These are phyloP conservation scores for Hymenoscyphus albidus DNA, from an alignment of 2,329 filamentous ascomycete species.

Conservation along the genomic window DNA sequence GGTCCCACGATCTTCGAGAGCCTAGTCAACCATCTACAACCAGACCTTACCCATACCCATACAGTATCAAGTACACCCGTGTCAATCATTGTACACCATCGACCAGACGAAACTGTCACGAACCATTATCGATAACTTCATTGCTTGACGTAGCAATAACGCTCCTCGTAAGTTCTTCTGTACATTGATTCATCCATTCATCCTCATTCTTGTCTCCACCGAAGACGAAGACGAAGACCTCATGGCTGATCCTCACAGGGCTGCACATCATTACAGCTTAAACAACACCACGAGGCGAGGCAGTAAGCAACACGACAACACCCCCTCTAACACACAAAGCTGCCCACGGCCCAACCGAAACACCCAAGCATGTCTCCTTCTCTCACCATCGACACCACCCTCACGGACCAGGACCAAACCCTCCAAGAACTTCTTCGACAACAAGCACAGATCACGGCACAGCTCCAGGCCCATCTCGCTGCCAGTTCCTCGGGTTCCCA, in stretches of 20 bases:
- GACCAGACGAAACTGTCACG: conserved; percentile 13
- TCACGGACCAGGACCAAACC: conserved; percentile 16
- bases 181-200: background rate
- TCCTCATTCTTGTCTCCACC: conserved; percentile 12
- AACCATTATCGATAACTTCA: conserved; percentile 17
- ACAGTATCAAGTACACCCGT: background rate
- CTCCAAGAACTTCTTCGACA: conserved; percentile 26
- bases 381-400: conserved; percentile 23
- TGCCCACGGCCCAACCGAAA: conserved; percentile 10
- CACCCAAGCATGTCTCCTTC: conserved; percentile 23
- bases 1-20: conserved; percentile 20
- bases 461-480: conserved; percentile 27
- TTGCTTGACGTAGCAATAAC: background rate
- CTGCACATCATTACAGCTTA: conserved; percentile 20
- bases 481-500: conserved; percentile 13
- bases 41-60: too few relatives aligned
- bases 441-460: conserved; percentile 28
- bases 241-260: conserved; percentile 24
- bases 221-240: background rate
- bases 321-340: conserved; percentile 8
- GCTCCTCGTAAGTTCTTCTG: background rate
- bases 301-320: conserved; percentile 14
- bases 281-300: conserved; percentile 8
- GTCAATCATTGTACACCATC: conserved; percentile 1
- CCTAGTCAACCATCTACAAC: background rate